Conservation (phyloP, 2,329 filamentous ascomycete genomes). For the Penicillium sp. region DNA sequence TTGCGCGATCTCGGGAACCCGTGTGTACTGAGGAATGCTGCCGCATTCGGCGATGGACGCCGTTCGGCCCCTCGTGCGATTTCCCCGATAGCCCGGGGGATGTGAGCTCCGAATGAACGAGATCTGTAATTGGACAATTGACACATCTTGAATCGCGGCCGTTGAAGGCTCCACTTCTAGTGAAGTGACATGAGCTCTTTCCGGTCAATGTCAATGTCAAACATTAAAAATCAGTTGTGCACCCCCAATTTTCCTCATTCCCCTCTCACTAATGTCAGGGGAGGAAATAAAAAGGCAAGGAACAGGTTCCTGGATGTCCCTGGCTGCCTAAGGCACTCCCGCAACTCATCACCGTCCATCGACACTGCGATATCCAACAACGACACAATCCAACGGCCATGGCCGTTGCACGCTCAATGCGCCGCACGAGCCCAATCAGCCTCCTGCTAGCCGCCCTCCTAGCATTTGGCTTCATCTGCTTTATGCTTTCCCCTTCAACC, state of each 20-base stretch:
- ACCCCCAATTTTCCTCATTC: background rate
- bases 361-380: background rate
- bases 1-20: background rate
- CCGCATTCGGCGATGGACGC: constrained; percentile 16
- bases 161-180: background rate
- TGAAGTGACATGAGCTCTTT: constrained; percentile 15
- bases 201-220: constrained; percentile 9
- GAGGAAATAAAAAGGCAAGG: constrained; percentile 2
- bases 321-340: constrained; percentile 6
- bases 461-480: constrained; percentile 67
- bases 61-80: constrained; percentile 13
- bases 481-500: constrained; percentile 51
- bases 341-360: background rate
- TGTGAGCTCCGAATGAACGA: background rate
- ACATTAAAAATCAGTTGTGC: constrained; percentile 1
- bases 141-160: constrained; percentile 1
- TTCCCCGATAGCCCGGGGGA: constrained; percentile 6
- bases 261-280: background rate
- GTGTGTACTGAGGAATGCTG: constrained; percentile 14
- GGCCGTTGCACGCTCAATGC: constrained; percentile 67
- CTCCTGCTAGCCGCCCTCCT: constrained; percentile 71
- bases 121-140: constrained; percentile 10
- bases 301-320: background rate
- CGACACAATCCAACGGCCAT: constrained; percentile 37
- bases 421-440: constrained; percentile 77